Conservation (phyloP, 2,329 filamentous ascomycete genomes). For the Fusarium temperatum region DNA sequence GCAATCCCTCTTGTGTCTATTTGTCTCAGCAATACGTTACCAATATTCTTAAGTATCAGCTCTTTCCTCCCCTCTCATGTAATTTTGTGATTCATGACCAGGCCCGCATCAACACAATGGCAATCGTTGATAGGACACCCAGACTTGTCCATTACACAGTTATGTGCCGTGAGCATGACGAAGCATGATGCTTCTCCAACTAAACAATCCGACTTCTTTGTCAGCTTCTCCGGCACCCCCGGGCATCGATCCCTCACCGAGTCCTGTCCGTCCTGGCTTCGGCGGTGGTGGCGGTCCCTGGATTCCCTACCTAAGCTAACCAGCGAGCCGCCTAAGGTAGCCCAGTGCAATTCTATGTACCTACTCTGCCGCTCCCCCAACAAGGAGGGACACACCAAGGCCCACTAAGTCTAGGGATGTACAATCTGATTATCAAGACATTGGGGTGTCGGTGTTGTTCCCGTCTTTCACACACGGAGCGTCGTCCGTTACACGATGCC, state of each 20-base stretch:
- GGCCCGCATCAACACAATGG: neutral
- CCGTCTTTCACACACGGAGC: conserved; percentile 32
- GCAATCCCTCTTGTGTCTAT: neutral
- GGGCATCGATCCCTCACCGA: conserved; percentile 39
- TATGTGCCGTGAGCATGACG: conserved; percentile 36
- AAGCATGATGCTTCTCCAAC: conserved; percentile 32
- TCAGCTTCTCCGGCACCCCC: conserved; percentile 36
- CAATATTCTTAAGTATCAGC: conserved; percentile 20
- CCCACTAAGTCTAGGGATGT: conserved; percentile 24
- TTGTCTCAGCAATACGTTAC: conserved; percentile 19
- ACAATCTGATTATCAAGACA: conserved; percentile 29
- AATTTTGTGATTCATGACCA: conserved; percentile 3
- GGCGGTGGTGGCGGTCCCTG: conserved; percentile 35
- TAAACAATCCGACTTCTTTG: conserved; percentile 30
- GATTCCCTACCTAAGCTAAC: neutral
- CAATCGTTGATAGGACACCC: conserved; percentile 1
- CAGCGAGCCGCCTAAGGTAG: neutral
- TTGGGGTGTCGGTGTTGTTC: conserved; percentile 35
- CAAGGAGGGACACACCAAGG: conserved; percentile 36
- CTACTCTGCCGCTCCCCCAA: conserved; percentile 26
- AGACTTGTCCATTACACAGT: neutral
- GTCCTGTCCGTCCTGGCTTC: conserved; percentile 28
- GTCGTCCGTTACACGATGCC: conserved; percentile 24
- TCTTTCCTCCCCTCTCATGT: neutral
- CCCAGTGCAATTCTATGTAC: neutral